Percentiles rank a stretch among this genome's conserved stretches.
Evolutionary conservation across 2,329 filamentous ascomycete species (phyloP).

Genomic region (Pestalotiopsis sp.): DNA sequence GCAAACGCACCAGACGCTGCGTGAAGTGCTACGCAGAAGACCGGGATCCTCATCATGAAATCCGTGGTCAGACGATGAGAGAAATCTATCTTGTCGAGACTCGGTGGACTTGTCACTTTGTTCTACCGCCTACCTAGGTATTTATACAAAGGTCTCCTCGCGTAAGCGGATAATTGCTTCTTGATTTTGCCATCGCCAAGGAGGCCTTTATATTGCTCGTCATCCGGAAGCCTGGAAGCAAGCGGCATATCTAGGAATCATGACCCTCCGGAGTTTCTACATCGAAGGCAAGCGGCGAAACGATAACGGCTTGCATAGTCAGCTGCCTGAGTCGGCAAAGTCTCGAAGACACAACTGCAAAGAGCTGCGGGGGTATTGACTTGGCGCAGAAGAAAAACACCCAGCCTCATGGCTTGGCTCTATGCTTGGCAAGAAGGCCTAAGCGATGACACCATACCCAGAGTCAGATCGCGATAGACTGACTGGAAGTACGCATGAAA

Average conservation of each 20-base stretch:
- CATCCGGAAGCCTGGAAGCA: neutral
- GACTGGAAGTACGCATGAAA: too few species aligned
- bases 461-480: too few species aligned
- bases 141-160: neutral
- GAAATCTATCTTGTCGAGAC: too few species aligned
- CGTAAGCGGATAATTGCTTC: neutral
- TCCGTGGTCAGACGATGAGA: neutral
- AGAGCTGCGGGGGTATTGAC: constrained; percentile 3
- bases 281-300: neutral
- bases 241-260: neutral
- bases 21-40: neutral
- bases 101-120: too few species aligned
- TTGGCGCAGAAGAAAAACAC: neutral
- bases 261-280: neutral
- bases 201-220: neutral
- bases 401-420: constrained; percentile 10
- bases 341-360: neutral
- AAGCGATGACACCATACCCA: neutral
- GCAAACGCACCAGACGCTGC: neutral
- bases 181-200: neutral
- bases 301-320: neutral
- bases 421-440: neutral
- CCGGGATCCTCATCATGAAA: neutral
- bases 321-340: constrained; percentile 12
- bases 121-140: neutral